Base-by-base conservation (phyloP, 2,329 filamentous ascomycete genomes). In the Diaporthe eres region DNA sequence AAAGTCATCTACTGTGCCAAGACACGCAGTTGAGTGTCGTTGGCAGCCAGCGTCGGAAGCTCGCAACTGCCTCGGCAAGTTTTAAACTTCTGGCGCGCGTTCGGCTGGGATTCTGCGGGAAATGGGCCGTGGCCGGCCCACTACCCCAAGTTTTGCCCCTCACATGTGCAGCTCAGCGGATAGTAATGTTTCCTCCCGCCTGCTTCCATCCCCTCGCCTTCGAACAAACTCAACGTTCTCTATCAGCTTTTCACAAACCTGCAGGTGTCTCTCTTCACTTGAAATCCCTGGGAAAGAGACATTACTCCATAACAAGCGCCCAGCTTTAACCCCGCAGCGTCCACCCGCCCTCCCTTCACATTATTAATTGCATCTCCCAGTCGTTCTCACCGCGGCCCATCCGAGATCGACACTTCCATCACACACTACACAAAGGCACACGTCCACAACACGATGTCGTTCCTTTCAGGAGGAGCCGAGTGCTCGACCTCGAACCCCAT, bases 401-500 rank as follows among this genome's bases (percentile, higher is more conserved):
- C 47, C 47, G 65, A 53, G 47, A 68, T 42, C 68, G 34, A 53
- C 47, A 28, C 63, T 37, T 39, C 47, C 65, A 39, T 15, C 19
- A 13, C 37, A 44, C n/a, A 8, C 34, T 22, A 19, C n/a, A 19
- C 31, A 47, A 17, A 22, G 12, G 37, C 31, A 71, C 22, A 53
- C 13, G 15, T 28, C 39, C 6, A 44, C 31, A 34, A 42, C 42
- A 88, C 77, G 79, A 98, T 99, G 96, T 98, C 96, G 74, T 98
- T 99, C 85, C 90, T 98, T 81, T 95, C 95, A 55, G 73, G 70
- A 86, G 96, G 96, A 80, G 94, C 96, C 80, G 97, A 98, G 87
- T 99, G 97, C 90, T 98, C 96, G 74, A 97, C 97, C 77, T 95
- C 94, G 79, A 99, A 99, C 85, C 97, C 97, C 75, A 92, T 99